Percentiles rank a stretch among this genome's conserved stretches.
Conservation (phyloP, 2,329 filamentous ascomycete genomes). For the Diaporthe australafricana region DNA sequence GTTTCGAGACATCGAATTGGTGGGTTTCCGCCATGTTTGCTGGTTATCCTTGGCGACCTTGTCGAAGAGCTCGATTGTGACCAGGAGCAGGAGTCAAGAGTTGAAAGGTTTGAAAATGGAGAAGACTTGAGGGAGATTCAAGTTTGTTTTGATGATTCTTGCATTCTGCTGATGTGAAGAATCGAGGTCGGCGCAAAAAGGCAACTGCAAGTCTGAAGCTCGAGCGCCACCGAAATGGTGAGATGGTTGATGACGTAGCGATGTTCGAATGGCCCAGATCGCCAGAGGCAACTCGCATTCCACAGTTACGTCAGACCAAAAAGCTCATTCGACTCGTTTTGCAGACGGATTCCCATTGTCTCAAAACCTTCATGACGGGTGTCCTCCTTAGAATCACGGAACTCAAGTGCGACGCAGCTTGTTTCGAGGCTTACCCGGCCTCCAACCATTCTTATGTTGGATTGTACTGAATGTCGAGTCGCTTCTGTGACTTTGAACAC, state of each 20-base stretch:
- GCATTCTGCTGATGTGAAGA: neutral
- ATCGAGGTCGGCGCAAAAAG: neutral
- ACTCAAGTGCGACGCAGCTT: neutral
- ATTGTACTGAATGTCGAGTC: neutral
- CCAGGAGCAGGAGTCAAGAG: neutral
- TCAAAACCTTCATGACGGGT: neutral
- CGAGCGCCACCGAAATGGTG: neutral
- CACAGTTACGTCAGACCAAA: slow-evolving; percentile 24
- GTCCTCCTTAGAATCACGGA: neutral
- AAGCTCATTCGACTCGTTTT: neutral
- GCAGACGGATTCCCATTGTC: neutral
- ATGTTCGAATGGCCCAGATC: slow-evolving; percentile 23
- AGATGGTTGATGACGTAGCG: slow-evolving; percentile 27
- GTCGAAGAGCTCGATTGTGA: neutral
- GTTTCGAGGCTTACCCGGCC: too few relatives aligned
- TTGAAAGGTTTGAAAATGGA: neutral
- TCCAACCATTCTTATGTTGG: neutral
- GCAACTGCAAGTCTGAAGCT: neutral
- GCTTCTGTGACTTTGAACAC: too few relatives aligned
- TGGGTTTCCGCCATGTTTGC: slow-evolving; percentile 48
- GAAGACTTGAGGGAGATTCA: too few relatives aligned
- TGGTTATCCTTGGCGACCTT: neutral
- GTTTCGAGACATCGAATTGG: slow-evolving; percentile 46
- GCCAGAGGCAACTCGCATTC: slow-evolving; percentile 8
- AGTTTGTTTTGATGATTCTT: neutral